Conservation (phyloP, 176 grass and related monocot species). For the Hyparrhenia diplandra region DNA sequence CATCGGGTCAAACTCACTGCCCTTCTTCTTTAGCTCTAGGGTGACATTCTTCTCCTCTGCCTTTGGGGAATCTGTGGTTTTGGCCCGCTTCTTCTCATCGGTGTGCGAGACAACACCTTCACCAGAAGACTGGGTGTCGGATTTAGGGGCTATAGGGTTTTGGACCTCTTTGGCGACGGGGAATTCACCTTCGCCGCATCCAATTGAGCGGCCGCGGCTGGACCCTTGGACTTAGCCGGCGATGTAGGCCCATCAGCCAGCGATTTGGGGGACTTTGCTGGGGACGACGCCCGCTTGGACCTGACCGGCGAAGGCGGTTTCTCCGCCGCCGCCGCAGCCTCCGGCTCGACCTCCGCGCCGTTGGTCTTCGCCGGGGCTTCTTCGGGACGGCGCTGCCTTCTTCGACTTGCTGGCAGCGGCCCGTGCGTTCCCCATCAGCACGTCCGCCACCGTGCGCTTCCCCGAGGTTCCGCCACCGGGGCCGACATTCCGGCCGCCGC, state of each 20-base stretch:
- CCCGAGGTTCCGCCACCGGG: constrained; percentile 14
- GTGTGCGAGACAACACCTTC: neutral
- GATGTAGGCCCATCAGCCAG: constrained; percentile 11
- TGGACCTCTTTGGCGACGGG: constrained; percentile 46
- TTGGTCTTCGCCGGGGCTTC: constrained; percentile 41
- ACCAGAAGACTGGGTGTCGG: constrained; percentile 25
- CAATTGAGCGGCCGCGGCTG: neutral
- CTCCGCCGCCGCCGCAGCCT: constrained; percentile 19
- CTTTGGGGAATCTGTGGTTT: constrained; percentile 20
- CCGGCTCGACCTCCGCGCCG: constrained; percentile 15
- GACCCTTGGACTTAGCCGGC: constrained; percentile 27
- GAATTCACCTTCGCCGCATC: constrained; percentile 23
- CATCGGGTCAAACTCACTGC: constrained; percentile 63
- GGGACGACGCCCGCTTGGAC: constrained; percentile 39
- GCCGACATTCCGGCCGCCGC: constrained; percentile 46
- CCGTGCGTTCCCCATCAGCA: constrained; percentile 86
- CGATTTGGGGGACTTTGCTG: constrained; percentile 28
- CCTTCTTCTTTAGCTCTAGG: constrained; percentile 82
- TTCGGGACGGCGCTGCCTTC: constrained; percentile 52
- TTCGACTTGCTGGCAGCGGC: constrained; percentile 54
- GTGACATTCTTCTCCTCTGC: constrained; percentile 35
- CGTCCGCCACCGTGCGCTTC: constrained; percentile 77
- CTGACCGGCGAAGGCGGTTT: constrained; percentile 26
- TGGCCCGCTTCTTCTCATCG: constrained; percentile 27
- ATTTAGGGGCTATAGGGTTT: constrained; percentile 58